Conservation (phyloP, 1,139 yeast species). For the Candida sanyaensis region DNA sequence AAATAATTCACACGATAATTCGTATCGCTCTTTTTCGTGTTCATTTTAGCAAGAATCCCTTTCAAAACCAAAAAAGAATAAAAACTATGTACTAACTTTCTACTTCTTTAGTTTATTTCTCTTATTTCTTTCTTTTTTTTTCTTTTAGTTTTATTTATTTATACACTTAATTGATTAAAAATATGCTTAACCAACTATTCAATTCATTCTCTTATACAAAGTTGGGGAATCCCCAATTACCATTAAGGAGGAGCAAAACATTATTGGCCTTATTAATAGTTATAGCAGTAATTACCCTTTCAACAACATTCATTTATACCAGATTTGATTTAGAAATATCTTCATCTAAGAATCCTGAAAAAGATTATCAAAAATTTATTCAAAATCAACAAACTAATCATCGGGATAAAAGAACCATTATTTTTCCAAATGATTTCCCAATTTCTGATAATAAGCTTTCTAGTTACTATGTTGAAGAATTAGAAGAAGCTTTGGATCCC, state of each 20-base stretch:
- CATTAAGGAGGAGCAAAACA: neutral
- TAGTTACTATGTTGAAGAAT: neutral
- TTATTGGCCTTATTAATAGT: neutral
- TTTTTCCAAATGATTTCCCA: slow-evolving; percentile 3
- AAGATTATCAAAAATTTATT: neutral
- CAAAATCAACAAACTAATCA: neutral
- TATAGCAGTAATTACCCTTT: neutral
- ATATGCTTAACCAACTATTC: too few relatives aligned
- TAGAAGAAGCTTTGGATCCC: slow-evolving; percentile 2
- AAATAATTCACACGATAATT: too few relatives aligned
- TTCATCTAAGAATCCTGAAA: neutral
- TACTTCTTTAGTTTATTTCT: too few relatives aligned
- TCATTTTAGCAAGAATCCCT: too few relatives aligned
- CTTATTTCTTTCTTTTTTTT: too few relatives aligned
- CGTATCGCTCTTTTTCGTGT: too few relatives aligned
- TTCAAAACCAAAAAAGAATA: too few relatives aligned
- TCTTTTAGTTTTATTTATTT: too few relatives aligned
- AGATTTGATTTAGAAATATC: neutral
- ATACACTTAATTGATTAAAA: too few relatives aligned
- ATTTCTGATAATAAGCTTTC: neutral
- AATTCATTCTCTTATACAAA: too few relatives aligned
- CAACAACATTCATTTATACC: neutral
- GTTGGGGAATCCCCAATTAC: too few relatives aligned
- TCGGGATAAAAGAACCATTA: neutral
- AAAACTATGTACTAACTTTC: too few relatives aligned